These are phyloP conservation scores for Sporothrix humicola DNA, from an alignment of 2,329 filamentous ascomycete genomes.

Conservation along the genomic window DNA sequence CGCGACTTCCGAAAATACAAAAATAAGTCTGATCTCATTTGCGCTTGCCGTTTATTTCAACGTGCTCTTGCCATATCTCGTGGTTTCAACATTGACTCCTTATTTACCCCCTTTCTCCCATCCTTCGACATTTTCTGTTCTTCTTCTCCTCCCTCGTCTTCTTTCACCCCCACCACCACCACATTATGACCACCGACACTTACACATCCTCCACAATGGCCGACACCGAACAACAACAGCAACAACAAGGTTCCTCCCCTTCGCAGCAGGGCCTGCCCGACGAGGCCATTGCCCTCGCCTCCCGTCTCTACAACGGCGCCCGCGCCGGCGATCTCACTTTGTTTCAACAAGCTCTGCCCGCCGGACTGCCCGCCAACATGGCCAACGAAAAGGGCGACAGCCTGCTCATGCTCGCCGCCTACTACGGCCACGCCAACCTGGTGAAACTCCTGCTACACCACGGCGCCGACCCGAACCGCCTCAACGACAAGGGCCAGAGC, in stretches of 20 bases:
- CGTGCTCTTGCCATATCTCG: not conserved
- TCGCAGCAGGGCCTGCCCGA: not conserved
- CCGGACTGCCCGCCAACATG: constrained; percentile 70
- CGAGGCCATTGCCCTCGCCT: constrained; percentile 62
- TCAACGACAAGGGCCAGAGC: constrained; percentile 73
- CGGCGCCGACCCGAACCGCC: constrained; percentile 69
- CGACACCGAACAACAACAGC: constrained; percentile 7
- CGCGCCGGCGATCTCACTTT: constrained; percentile 62
- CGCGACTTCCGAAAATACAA: not conserved
- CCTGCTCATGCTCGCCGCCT: constrained; percentile 75
- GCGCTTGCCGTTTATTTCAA: constrained; percentile 12
- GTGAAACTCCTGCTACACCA: constrained; percentile 65
- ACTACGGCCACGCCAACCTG: constrained; percentile 68
- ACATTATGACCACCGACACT: not conserved
- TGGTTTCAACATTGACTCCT: not conserved
- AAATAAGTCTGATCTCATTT: not conserved
- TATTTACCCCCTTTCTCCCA: not conserved
- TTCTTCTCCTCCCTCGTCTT: not conserved
- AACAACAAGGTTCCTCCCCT: not conserved
- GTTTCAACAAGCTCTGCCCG: constrained; percentile 67
- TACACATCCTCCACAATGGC: not conserved
- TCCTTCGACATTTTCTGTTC: not conserved
- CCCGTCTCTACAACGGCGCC: constrained; percentile 70
- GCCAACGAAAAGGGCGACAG: constrained; percentile 76
- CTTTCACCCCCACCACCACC: not conserved